A percentile compares a stretch with the other conserved stretches of the same genome.
These are phyloP conservation scores for Penicillium goetzii DNA, from an alignment of 495 filamentous ascomycete species.

Conservation along the genomic window DNA sequence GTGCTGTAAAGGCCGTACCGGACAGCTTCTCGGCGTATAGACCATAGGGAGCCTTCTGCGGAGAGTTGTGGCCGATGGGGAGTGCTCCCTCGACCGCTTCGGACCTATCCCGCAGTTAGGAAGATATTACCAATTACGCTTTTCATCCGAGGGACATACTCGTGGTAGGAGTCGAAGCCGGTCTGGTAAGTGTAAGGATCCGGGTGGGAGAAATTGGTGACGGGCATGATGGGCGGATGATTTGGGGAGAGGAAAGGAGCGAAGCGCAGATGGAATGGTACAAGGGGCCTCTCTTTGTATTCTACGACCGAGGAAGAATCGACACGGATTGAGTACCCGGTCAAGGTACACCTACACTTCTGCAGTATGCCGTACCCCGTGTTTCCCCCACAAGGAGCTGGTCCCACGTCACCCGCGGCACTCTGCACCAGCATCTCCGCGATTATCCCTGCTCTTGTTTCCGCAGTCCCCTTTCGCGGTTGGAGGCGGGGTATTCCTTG, in stretches of 20 bases:
- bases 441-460: constrained; percentile 25
- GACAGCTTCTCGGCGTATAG: constrained; percentile 94
- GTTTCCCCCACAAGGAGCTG: neutral
- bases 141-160: constrained; percentile 41
- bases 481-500: constrained; percentile 28
- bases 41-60: constrained; percentile 81
- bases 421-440: constrained; percentile 19
- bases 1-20: constrained; percentile 90
- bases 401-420: constrained; percentile 12
- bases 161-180: constrained; percentile 63
- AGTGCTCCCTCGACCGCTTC: constrained; percentile 63
- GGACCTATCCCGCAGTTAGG: constrained; percentile 30
- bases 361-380: neutral
- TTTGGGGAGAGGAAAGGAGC: neutral
- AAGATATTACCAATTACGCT: neutral
- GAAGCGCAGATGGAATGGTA: constrained; percentile 7
- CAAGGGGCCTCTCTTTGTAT: constrained; percentile 11
- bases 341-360: neutral
- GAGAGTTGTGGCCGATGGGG: constrained; percentile 77
- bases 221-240: constrained; percentile 49
- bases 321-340: neutral
- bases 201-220: constrained; percentile 55
- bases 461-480: constrained; percentile 21
- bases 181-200: constrained; percentile 63
- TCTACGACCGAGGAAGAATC: neutral